phyloP scores from a whole-genome alignment of 2,329 filamentous ascomycete genomes.

The Dendryphion nanum region DNA sequence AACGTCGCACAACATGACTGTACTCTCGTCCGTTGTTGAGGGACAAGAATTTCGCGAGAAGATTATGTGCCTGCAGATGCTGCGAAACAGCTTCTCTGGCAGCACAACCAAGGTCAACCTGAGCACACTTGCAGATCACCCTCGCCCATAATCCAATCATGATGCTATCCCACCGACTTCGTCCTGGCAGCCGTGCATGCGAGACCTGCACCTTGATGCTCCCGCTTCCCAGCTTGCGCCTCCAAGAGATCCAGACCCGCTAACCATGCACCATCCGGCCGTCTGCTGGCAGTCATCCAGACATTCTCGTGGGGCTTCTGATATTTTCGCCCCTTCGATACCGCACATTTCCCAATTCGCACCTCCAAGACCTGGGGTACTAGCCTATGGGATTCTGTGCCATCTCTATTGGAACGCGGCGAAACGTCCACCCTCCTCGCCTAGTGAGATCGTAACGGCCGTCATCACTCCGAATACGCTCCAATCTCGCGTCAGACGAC shows the following conservation, averaged over 20 bases:
- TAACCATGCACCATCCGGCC: conserved; percentile 18
- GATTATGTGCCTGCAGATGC: conserved; percentile 9
- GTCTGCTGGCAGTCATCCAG: conserved; percentile 7
- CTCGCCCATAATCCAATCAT: conserved; percentile 16
- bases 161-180: background rate
- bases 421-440: conserved; percentile 10
- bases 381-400: conserved; percentile 7
- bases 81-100: conserved; percentile 4
- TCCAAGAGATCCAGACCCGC: conserved; percentile 21
- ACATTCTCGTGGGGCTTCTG: conserved; percentile 5
- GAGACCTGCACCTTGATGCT: too few relatives aligned
- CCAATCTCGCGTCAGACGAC: conserved; percentile 10
- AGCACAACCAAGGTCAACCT: background rate
- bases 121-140: conserved; percentile 17
- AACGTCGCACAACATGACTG: conserved; percentile 11
- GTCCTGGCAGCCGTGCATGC: conserved; percentile 2
- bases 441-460: conserved; percentile 10
- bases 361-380: conserved; percentile 16
- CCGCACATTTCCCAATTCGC: conserved; percentile 19
- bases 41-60: background rate
- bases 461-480: conserved; percentile 6
- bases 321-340: conserved; percentile 9
- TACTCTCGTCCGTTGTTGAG: background rate
- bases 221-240: conserved; percentile 6
- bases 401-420: conserved; percentile 5